Percentiles rank a stretch among this genome's conserved stretches.
Conservation (phyloP, 2,329 filamentous ascomycete genomes). For the Cordyceps javanica region DNA sequence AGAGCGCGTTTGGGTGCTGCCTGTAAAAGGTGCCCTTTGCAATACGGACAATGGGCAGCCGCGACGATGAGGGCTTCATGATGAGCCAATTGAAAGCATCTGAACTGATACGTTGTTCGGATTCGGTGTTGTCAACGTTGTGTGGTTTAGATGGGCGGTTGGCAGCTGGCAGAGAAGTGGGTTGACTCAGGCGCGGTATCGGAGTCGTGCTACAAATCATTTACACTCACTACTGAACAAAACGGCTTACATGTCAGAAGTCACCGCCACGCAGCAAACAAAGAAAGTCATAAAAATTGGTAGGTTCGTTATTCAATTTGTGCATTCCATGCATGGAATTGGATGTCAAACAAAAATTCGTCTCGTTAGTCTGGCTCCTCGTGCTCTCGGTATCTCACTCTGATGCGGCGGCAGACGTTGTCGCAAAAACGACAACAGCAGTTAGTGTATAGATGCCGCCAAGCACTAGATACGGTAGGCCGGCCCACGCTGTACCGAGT, state of each 20-base stretch:
- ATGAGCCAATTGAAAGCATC: slow-evolving; percentile 21
- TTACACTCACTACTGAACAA: no score
- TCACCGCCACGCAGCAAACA: no score
- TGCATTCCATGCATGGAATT: no score
- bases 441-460: not conserved
- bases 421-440: not conserved
- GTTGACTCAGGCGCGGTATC: not conserved
- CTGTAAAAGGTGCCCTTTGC: slow-evolving; percentile 78
- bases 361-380: not conserved
- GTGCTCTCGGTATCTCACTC: not conserved
- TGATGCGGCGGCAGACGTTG: not conserved
- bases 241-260: no score
- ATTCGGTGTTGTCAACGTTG: not conserved
- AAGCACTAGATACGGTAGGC: not conserved
- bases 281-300: no score
- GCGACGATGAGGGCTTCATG: slow-evolving; percentile 32
- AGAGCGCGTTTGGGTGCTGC: slow-evolving; percentile 55
- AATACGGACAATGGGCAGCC: slow-evolving; percentile 62
- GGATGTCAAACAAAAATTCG: no score
- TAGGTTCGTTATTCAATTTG: no score
- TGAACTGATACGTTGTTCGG: slow-evolving; percentile 13
- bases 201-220: no score
- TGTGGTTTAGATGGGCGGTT: not conserved
- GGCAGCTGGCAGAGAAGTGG: not conserved
- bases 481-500: not conserved